Base-by-base conservation (phyloP, 495 filamentous ascomycete genomes). In the Lophium mytilinum region DNA sequence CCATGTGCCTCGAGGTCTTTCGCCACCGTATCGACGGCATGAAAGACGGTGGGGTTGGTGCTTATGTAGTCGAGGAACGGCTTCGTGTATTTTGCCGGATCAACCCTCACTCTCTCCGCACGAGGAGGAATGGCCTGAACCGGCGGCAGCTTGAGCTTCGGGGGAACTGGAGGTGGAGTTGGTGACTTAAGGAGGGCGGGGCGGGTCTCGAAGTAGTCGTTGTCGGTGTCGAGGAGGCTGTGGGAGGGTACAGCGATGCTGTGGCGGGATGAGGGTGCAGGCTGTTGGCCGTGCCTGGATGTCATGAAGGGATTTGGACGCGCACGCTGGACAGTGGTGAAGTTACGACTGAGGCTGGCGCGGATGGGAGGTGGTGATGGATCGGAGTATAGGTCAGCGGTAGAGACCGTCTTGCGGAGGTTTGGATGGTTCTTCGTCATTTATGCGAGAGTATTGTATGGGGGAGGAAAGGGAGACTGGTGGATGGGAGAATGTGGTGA, bases 41-140 rank as follows among this genome's bases (percentile, higher is more conserved):
- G 93, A 68, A 92, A 98, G 42, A 95, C 83, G 8, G 93, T 98
- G 0, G 93, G 92, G 68, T 95, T 95, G 30, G 84, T 73, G 57
- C 84, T 87, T 75, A 96, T 83, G 68, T 96, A 98, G 24, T 88
- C 81, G 66, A 84, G 80, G 75, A 94, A 98, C 0, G 91, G 88
- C 68, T 89, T 78, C 3, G 88, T 83, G 69, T 90, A 95, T 36
- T 52, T n/a, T 5, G 36, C 36, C 15, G 49, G 49, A 30, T 52
- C 49, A 6, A 17, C n/a, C 15, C 30, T 55, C 54, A 35, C 58
- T 50, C 18, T 55, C 50, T 12, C 58, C 47, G 24, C 46, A 14
- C 45, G 45, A 10, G 21, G 21, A 5, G 45, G 45, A 24, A 48
- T 48, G 19, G 14, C 14, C 14, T 24, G 45, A 8, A 33, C 17